Evolutionary conservation across 129 eudicot species (phyloP).

Genomic region (Artemisia annua): DNA sequence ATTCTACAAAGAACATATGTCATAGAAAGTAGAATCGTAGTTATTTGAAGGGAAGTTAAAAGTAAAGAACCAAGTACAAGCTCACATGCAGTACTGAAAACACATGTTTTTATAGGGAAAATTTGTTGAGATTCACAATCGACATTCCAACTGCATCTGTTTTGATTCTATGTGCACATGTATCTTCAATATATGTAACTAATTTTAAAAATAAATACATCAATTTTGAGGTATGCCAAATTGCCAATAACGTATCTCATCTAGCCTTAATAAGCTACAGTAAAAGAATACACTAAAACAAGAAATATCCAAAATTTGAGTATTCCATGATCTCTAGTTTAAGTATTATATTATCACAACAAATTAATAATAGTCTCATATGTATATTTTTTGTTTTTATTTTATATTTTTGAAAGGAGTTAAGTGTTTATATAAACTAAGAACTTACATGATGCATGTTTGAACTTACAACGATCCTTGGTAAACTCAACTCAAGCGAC

Average conservation of each 20-base stretch:
- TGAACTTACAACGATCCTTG: too few species aligned
- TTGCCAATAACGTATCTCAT: background rate
- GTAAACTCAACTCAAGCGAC: too few species aligned
- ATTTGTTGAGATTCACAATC: conserved; percentile 4
- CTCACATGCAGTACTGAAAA: background rate
- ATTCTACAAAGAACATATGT: too few species aligned
- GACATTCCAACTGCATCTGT: conserved; percentile 8
- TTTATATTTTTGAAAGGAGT: too few species aligned
- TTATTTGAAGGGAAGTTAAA: too few species aligned
- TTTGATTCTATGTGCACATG: conserved; percentile 31
- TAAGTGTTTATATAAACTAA: too few species aligned
- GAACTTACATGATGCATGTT: too few species aligned
- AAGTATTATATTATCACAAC: background rate
- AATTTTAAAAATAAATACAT: background rate
- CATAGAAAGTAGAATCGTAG: too few species aligned
- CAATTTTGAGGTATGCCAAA: background rate
- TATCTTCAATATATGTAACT: conserved; percentile 12
- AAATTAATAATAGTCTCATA: background rate
- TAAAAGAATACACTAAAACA: background rate
- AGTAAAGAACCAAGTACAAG: background rate
- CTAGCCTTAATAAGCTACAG: background rate
- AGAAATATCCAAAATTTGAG: background rate
- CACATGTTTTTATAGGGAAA: too few species aligned
- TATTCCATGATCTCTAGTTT: background rate
- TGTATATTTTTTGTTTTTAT: too few species aligned